Evolutionary conservation across 495 filamentous ascomycete species (phyloP), one percentile per base, ranked within the genome.

Genomic region (Lophium mytilinum): DNA sequence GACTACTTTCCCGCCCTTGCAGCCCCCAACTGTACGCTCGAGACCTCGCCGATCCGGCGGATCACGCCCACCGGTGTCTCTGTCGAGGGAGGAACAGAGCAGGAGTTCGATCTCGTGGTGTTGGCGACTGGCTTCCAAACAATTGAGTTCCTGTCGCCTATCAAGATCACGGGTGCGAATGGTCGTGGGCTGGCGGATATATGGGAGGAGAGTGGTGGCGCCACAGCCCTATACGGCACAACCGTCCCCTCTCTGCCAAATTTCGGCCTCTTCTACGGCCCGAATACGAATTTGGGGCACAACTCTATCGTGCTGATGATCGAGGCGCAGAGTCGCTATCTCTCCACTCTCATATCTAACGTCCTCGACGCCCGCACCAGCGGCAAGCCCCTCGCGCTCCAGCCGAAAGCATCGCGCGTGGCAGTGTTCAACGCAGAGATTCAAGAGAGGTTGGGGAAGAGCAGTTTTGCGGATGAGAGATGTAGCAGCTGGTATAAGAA

Each of bases 221-320:
- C 78, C 0, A 64, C 33, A 7, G 76, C 79, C 1, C 76, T 74
- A 35, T 67, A 74, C 12, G 79, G 80, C 9, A 71, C 75, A 0
- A 73, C 71, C 0, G 73, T 81, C 1, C 71, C 75, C 33, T 69
- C 71, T 17, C 61, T 82, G 39, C 79, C 79, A 4, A 82, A 83
- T 56, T 83, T 82, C 56, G 74, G 72, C 30, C 80, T 83, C 73
- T 70, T 82, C 17, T 80, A 80, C 60, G 78, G 78, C 1, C 80
- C 79, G 3, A 82, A 82, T 47, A 82, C 78, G 4, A 83, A 80
- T 41, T 71, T 84, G 8, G 67, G 15, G 0, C 78, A 81, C 58
- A 80, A 77, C 49, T 75, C 72, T 48, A 79, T 83, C 48, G 76
- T 82, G 37, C 68, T 82, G 33, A 82, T 81, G 78, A 83, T 83